Percentiles rank a stretch among this genome's conserved stretches.
Evolutionary conservation across 2,329 filamentous ascomycete species (phyloP).

Genomic region (Penicillium sclerotigenum): DNA sequence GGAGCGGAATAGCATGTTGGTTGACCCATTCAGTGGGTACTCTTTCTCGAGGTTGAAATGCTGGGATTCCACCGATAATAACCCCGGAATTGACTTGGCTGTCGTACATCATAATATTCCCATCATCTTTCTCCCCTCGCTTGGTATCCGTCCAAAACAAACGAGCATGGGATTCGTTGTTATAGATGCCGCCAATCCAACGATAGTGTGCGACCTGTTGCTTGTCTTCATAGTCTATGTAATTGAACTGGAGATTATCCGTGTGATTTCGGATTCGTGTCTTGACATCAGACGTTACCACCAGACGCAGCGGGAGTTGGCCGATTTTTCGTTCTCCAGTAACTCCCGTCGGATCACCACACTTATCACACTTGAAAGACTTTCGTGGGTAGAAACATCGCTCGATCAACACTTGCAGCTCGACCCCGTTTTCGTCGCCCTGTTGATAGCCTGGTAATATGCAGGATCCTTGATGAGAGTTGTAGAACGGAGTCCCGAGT

Average conservation of each 20-base stretch:
- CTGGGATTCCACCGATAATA: conserved; percentile 27
- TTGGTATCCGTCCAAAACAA: conserved; percentile 34
- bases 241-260: conserved; percentile 24
- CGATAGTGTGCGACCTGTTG: conserved; percentile 29
- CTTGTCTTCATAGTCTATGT: conserved; percentile 17
- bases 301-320: conserved; percentile 32
- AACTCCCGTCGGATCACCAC: conserved; percentile 2
- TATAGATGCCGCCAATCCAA: conserved; percentile 41
- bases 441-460: conserved; percentile 11
- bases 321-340: conserved; percentile 14
- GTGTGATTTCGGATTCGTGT: conserved; percentile 25
- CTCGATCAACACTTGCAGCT: conserved; percentile 19
- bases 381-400: conserved; percentile 14
- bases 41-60: conserved; percentile 12
- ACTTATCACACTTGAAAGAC: conserved; percentile 6
- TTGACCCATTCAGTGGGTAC: conserved; percentile 28
- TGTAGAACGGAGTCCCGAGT: neutral
- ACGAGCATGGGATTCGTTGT: conserved; percentile 18
- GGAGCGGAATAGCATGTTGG: conserved; percentile 22
- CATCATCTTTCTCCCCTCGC: conserved; percentile 24
- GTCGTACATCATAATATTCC: conserved; percentile 33
- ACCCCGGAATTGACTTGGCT: conserved; percentile 22
- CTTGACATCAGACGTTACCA: conserved; percentile 18
- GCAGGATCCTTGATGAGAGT: conserved; percentile 9
- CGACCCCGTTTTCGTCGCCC: conserved; percentile 17